Evolutionary conservation across 2,329 filamentous ascomycete species (phyloP), one percentile per base, ranked within the genome.

Genomic region (Thelonectria olida): DNA sequence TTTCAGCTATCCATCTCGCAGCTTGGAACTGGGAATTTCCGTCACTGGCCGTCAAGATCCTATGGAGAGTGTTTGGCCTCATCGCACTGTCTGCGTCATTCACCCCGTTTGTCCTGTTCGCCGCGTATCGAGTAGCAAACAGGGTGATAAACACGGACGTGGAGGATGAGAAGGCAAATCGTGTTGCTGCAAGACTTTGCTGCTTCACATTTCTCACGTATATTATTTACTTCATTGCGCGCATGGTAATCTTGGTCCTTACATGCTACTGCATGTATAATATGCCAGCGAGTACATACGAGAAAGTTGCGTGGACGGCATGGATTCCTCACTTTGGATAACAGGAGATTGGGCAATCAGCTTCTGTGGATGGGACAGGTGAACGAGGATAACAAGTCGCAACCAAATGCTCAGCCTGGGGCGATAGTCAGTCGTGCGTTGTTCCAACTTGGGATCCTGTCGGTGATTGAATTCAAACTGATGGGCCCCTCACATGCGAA

Each of bases 1-100:
- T 52, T 8, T 52, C 49, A 4, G 36, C 36, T 13, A 42, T 52
- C 4, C 49, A 52, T 17, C 49, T 52, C 9, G 36, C 49, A 2
- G 49, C 49, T 10, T 52, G 36, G 49, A 52, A 42, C 36, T 52
- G 36, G 49, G 20, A 52, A 5, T 52, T 52, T 15, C 49, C 49
- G 20, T 42, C 36, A 2, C 36, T 36, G 12, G 8, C 13, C 7
- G n/a, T 13, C 9, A 34, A 42, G 23, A 28, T 15, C 1, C 36
- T 41, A 5, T 52, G 49, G 49, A 41, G 49, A 10, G 7, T 4
- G 6, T 52, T 52, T 10, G 7, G 15, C 41, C 12, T 44, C 1
- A 25, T 25, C 5, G 41, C 41, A 10, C 12, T 44, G 6, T 13
- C 41, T 5, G 41, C 41, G 13, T 44, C 41, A 6, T 17, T 25